Evolutionary conservation across 78 protist genomes (phyloP), one percentile per base, ranked within the genome.

Genomic region (Polysphondylium violaceum): DNA sequence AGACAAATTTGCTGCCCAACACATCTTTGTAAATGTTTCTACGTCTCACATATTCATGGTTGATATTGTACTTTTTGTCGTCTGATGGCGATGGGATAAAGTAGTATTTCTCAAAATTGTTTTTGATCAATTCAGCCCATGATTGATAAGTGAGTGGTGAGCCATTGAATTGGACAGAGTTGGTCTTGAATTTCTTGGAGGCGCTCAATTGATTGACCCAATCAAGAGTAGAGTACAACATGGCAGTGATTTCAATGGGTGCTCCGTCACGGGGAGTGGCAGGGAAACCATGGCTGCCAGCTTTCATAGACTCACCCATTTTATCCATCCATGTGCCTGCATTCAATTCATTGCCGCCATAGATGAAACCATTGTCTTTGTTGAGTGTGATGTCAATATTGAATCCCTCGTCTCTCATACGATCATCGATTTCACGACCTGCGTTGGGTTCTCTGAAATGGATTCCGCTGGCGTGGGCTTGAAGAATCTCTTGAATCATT

Each of bases 281-380:
- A 0, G 98, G 98, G 12, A 56, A 56, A 16, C 99, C 98, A 61
- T 21, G 60, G 44, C 76, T 96, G 41, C 41, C 38, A 19, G 95
- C 95, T 47, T 78, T 76, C 1, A 31, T 41, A 16, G 94, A 87
- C 51, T 93, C 96, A 40, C 99, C 99, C 98, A 97, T 96, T 93
- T 98, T 98, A 93, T 98, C 99, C 98, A 95, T 96, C 99, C 99
- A 98, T n/a, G 98, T 97, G 2, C 98, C 98, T 44, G 97, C 92
- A 63, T 98, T 98, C 59, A 3, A 23, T 17, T 7, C 43, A 53
- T 88, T 95, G 12, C 99, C 99, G 65, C 99, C 99, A 56, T 56
- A 74, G 0, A 96, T 56, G 81, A 97, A 76, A 19, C 98, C 98
- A 74, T 94, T 94, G 5, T 31, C 78, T 12, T 11, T 27, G 56